phyloP scores from a whole-genome alignment of 345 rosid genomes.

The Corchorus capsularis region DNA sequence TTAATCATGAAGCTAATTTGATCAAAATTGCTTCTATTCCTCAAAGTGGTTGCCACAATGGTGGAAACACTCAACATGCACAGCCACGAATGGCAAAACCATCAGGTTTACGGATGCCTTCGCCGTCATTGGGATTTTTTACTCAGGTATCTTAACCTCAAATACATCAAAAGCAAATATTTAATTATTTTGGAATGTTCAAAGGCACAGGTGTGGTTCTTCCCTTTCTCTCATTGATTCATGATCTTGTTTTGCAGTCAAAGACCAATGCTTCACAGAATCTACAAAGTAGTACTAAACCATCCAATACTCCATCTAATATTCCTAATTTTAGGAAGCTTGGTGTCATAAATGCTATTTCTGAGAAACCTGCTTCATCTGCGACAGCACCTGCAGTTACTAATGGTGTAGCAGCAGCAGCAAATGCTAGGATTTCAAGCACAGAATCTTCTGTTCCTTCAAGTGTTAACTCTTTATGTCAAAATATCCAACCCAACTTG shows the following conservation, averaged over 20 bases:
- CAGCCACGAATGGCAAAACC: slow-evolving; percentile 53
- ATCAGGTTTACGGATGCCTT: slow-evolving; percentile 88
- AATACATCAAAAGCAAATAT: background rate
- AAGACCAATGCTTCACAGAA: slow-evolving; percentile 45
- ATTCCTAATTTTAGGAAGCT: slow-evolving; percentile 31
- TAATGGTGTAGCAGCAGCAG: slow-evolving; percentile 28
- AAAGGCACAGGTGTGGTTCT: slow-evolving; percentile 2
- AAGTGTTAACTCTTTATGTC: slow-evolving; percentile 23
- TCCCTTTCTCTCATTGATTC: slow-evolving; percentile 16
- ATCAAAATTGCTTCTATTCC: slow-evolving; percentile 35
- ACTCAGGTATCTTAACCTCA: slow-evolving; percentile 48
- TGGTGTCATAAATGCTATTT: slow-evolving; percentile 34
- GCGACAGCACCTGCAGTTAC: slow-evolving; percentile 27
- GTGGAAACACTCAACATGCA: slow-evolving; percentile 32
- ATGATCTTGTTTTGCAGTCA: slow-evolving; percentile 56
- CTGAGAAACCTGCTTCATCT: slow-evolving; percentile 34
- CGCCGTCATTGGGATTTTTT: slow-evolving; percentile 89
- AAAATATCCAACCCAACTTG: slow-evolving; percentile 33
- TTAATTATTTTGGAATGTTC: background rate
- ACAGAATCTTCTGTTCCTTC: slow-evolving; percentile 33
- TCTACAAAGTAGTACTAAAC: slow-evolving; percentile 40
- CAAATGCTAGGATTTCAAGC: slow-evolving; percentile 22
- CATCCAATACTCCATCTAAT: slow-evolving; percentile 33
- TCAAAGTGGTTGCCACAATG: slow-evolving; percentile 29
- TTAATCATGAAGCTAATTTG: slow-evolving; percentile 28